Percentiles rank a stretch among this genome's conserved stretches.
Evolutionary conservation across 129 eudicot genomes (phyloP).

Genomic region (Gnaphalium uliginosum): DNA sequence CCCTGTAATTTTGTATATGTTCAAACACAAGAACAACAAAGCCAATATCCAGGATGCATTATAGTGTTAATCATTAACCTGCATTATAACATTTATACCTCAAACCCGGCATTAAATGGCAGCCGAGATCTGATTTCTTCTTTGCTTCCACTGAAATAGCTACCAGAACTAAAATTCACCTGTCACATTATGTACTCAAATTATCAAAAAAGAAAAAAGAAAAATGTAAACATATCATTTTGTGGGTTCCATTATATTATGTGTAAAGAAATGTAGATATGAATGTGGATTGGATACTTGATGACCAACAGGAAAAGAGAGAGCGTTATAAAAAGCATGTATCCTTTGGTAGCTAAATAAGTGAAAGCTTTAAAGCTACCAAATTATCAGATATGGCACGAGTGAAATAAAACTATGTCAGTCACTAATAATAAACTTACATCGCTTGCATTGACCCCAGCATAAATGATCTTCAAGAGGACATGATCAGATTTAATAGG

Average conservation of each 20-base stretch:
- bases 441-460: conserved; percentile 98
- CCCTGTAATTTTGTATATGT: conserved; percentile 50
- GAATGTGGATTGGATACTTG: not conserved
- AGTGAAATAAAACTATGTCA: not conserved
- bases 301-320: not conserved
- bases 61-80: not conserved
- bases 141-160: conserved; percentile 70
- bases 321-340: not conserved
- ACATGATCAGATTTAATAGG: conserved; percentile 78
- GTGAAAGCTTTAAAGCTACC: not conserved
- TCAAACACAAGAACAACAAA: not conserved
- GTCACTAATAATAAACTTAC: conserved; percentile 48
- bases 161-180: conserved; percentile 96
- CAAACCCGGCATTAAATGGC: conserved; percentile 95
- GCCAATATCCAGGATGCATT: not conserved
- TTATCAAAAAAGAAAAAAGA: conserved; percentile 17
- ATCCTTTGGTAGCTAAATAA: not conserved
- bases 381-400: not conserved
- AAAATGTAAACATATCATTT: not conserved
- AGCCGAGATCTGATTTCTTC: conserved; percentile 58
- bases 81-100: conserved; percentile 44
- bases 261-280: not conserved
- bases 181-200: conserved; percentile 37
- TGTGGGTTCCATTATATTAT: conserved; percentile 7
- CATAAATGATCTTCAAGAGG: conserved; percentile 81